Evolutionary conservation across 192 early-diverging fungal species (phyloP).

Genomic region (Coemansia sp.): DNA sequence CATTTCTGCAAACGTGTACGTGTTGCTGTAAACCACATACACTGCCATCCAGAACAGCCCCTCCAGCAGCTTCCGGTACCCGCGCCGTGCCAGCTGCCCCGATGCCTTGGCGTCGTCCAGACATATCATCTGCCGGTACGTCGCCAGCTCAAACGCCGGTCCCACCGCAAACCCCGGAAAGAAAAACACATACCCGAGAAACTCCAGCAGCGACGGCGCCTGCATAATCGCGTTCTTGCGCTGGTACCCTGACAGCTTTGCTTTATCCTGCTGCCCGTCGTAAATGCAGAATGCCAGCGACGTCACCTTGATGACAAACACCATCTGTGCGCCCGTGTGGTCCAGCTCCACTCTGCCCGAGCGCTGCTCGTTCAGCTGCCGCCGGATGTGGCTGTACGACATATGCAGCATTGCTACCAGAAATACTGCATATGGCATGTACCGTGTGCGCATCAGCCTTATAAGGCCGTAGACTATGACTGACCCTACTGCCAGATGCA

Average conservation of each 20-base stretch:
- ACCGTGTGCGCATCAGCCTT: slow-evolving; percentile 35
- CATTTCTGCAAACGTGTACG: slow-evolving; percentile 18
- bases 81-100: slow-evolving; percentile 18
- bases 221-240: slow-evolving; percentile 56
- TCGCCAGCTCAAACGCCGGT: slow-evolving; percentile 70
- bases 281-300: slow-evolving; percentile 80
- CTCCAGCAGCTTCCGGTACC: slow-evolving; percentile 27
- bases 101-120: slow-evolving; percentile 30
- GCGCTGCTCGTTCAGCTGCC: slow-evolving; percentile 31
- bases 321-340: slow-evolving; percentile 91
- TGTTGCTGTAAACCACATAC: slow-evolving; percentile 23
- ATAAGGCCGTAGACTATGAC: slow-evolving; percentile 59
- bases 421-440: slow-evolving; percentile 62
- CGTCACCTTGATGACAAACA: slow-evolving; percentile 88
- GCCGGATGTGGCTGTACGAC: slow-evolving; percentile 54
- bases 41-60: slow-evolving; percentile 45
- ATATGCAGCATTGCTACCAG: slow-evolving; percentile 64
- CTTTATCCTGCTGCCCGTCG: slow-evolving; percentile 61
- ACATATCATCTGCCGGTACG: slow-evolving; percentile 56
- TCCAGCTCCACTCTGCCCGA: slow-evolving; percentile 63
- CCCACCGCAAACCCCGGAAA: slow-evolving; percentile 83
- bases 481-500: slow-evolving; percentile 54
- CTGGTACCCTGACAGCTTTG: slow-evolving; percentile 61
- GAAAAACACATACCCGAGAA: slow-evolving; percentile 86
- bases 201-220: slow-evolving; percentile 72